A percentile compares a stretch with the other conserved stretches of the same genome.
Evolutionary conservation across 352 stramenopile genomes (phyloP).

Genomic region (Phytophthora aleatoria): DNA sequence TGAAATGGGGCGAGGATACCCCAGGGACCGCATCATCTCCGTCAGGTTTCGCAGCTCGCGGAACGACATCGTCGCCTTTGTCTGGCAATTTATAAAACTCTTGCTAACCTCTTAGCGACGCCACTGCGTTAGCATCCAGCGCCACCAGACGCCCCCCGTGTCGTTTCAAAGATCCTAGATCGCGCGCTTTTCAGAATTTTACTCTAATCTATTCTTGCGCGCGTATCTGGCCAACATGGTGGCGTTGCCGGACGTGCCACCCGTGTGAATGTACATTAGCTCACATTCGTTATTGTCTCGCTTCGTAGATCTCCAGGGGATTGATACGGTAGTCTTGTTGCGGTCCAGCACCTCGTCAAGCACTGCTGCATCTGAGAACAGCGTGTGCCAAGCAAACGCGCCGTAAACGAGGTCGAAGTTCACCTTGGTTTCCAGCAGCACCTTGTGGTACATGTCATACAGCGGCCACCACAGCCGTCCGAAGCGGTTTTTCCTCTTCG

Average conservation of each 20-base stretch:
- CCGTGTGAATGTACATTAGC: slow-evolving; percentile 84
- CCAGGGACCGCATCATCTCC: slow-evolving; percentile 95
- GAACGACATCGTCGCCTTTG: slow-evolving; percentile 67
- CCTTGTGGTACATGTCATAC: slow-evolving; percentile 61
- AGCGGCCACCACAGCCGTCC: slow-evolving; percentile 63
- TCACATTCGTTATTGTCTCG: slow-evolving; percentile 29
- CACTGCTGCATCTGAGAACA: slow-evolving; percentile 60
- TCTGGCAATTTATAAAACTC: neutral
- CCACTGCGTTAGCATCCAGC: neutral
- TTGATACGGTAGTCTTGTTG: neutral
- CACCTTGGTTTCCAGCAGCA: slow-evolving; percentile 60
- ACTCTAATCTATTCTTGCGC: slow-evolving; percentile 24
- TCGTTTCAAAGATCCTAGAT: slow-evolving; percentile 34
- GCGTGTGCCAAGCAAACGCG: slow-evolving; percentile 73
- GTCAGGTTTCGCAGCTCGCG: slow-evolving; percentile 92
- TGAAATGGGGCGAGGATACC: slow-evolving; percentile 90
- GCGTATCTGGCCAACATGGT: slow-evolving; percentile 75
- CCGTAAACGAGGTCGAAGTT: slow-evolving; percentile 84
- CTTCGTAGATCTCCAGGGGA: neutral
- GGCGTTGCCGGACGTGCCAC: slow-evolving; percentile 72
- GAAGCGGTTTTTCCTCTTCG: slow-evolving; percentile 67
- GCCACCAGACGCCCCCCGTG: slow-evolving; percentile 13
- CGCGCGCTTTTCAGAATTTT: neutral
- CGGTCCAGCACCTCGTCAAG: slow-evolving; percentile 40
- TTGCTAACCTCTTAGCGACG: neutral